A percentile compares a stretch with the other conserved stretches of the same genome.
These are phyloP conservation scores for Phyllostachys edulis DNA, from an alignment of 176 grass and related monocot species.

Conservation along the genomic window DNA sequence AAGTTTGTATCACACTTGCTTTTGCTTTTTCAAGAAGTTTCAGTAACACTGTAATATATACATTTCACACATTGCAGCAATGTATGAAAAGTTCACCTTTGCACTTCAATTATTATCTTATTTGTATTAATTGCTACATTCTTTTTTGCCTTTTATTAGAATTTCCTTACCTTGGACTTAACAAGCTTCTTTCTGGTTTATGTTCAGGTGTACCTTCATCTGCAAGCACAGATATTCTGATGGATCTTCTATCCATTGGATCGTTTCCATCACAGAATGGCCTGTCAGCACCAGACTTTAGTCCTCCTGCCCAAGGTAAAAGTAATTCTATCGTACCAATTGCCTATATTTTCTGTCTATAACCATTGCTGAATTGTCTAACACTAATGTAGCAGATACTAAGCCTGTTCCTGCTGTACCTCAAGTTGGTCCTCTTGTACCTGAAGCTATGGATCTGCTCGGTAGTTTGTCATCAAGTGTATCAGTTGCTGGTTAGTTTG, in stretches of 20 bases:
- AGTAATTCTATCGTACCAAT: constrained; percentile 19
- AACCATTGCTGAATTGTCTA: constrained; percentile 15
- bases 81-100: constrained; percentile 9
- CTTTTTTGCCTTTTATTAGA: constrained; percentile 4
- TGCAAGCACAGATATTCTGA: constrained; percentile 70
- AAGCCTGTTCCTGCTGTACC: constrained; percentile 52
- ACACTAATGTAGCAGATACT: constrained; percentile 33
- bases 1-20: background rate
- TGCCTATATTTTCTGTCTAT: constrained; percentile 11
- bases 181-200: constrained; percentile 3
- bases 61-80: background rate
- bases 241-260: constrained; percentile 92
- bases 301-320: constrained; percentile 47
- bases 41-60: background rate
- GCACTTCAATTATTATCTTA: constrained; percentile 3
- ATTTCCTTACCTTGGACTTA: background rate
- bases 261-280: constrained; percentile 72
- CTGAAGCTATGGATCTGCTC: constrained; percentile 69
- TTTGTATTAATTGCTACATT: background rate
- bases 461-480: constrained; percentile 68
- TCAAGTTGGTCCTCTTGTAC: constrained; percentile 38
- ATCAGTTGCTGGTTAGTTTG: constrained; percentile 57
- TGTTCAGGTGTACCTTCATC: constrained; percentile 45
- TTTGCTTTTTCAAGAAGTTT: background rate
- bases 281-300: constrained; percentile 18